Percentiles rank a stretch among this genome's conserved stretches.
phyloP scores from a whole-genome alignment of 116 monocot species.

The Papilionanthe hybrid region DNA sequence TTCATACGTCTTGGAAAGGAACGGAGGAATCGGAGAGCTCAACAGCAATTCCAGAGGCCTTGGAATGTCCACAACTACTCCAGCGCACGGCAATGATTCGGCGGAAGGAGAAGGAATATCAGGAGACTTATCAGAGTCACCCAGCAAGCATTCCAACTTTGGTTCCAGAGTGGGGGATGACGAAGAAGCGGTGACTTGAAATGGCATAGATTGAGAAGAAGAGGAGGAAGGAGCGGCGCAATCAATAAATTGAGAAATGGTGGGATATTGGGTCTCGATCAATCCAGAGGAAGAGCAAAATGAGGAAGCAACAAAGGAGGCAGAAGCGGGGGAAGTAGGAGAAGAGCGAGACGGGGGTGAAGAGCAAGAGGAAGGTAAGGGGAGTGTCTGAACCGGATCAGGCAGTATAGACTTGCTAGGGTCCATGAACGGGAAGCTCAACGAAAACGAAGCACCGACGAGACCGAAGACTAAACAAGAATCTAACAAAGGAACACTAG shows the following conservation, averaged over 20 bases:
- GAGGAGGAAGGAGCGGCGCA: neutral
- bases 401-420: neutral
- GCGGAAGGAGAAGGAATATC: neutral
- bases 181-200: neutral
- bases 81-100: neutral
- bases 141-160: slow-evolving; percentile 12
- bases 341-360: neutral
- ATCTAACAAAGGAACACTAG: too few species aligned
- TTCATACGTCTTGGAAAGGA: slow-evolving; percentile 60
- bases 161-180: slow-evolving; percentile 7
- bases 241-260: neutral
- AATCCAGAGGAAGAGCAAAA: neutral
- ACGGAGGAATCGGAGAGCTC: slow-evolving; percentile 36
- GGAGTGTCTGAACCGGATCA: neutral
- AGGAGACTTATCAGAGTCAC: neutral
- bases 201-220: neutral
- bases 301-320: too few species aligned
- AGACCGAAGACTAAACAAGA: too few species aligned
- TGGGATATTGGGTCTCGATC: neutral
- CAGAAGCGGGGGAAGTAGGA: neutral
- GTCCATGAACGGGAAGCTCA: neutral
- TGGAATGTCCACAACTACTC: slow-evolving; percentile 9
- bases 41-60: slow-evolving; percentile 45
- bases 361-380: neutral
- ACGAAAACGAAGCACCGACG: neutral